Base-by-base conservation (phyloP, 2,329 filamentous ascomycete species). In the Alternaria longipes region DNA sequence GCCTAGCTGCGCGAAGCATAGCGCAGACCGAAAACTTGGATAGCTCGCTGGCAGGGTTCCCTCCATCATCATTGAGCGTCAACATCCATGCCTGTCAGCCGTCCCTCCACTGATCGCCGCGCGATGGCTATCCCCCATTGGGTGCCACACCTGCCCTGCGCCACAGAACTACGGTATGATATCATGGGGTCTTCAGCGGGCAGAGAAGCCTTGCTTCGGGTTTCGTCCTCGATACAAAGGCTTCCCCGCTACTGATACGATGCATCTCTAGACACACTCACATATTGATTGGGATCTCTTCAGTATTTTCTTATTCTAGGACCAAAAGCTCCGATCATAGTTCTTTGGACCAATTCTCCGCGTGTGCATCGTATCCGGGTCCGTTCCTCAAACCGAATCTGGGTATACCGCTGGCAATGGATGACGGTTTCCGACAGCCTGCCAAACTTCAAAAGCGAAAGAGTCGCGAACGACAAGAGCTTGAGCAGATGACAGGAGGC, bases 381-480 rank as follows among this genome's bases (percentile, higher is more conserved):
- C 9, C 46, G 30, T 9, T 9, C 47, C 16, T n/a, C 28, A 22
- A 18, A 38, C 26, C 40, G 26, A 16, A 30, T 34, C 20, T 32
- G 41, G 30, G 34, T 16, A 24, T 46, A 36, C 20, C 16, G n/a
- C 40, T 38, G 32, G 55, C 42, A 34, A 73, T 73, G 69, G 66
- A 71, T 46, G 66, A 65, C 52, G 54, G 60, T 46, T 65, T 65
- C 46, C 66, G 71, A 56, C 70, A 65, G 26, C 67, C 70, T 49
- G 65, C 67, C 40, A 77, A 77, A 60, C 68, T 77, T 28, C 70
- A 74, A 52, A 77, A 77, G 59, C 67, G 74, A 57, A 73, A 72
- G 60, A 70, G 68, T 56, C 64, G 75, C 55, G 73, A 74, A 51
- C 66, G 72, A 59, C 69, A 70, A 51, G 72, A 73, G n/a, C 61